phyloP scores from a whole-genome alignment of 2,329 filamentous ascomycete genomes.

The Neopestalotiopsis sp. region DNA sequence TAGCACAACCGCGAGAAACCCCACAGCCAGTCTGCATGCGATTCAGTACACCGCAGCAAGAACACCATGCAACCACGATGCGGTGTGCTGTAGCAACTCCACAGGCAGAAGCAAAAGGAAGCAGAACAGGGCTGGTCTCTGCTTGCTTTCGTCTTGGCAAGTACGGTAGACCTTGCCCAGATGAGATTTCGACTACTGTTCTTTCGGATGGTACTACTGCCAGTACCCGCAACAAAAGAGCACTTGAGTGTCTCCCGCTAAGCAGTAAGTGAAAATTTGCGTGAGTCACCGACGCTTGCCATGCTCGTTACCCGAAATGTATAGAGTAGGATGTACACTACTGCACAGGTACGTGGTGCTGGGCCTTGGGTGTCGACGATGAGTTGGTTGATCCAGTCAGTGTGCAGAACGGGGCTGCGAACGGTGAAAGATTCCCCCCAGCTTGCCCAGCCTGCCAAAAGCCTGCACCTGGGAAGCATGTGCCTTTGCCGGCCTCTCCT shows the following conservation, averaged over 20 bases:
- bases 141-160: not conserved
- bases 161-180: constrained; percentile 11
- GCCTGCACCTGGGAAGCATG: not conserved
- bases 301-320: not conserved
- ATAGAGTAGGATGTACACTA: not conserved
- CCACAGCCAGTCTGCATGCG: constrained; percentile 6
- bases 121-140: not conserved
- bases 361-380: constrained; percentile 12
- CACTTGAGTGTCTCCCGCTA: no score
- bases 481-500: constrained; percentile 20
- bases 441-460: not conserved
- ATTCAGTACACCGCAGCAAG: not conserved
- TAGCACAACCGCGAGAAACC: not conserved
- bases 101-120: not conserved
- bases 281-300: constrained; percentile 34
- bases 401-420: constrained; percentile 26
- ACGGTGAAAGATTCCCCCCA: constrained; percentile 18
- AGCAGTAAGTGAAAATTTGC: constrained; percentile 28
- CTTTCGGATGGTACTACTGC: constrained; percentile 28
- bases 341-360: constrained; percentile 21
- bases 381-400: constrained; percentile 24
- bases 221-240: constrained; percentile 16
- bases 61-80: not conserved
- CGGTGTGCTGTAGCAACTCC: constrained; percentile 5
- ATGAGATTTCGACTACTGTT: not conserved